A percentile compares a stretch with the other conserved stretches of the same genome.
These are phyloP conservation scores for Termitomyces eurrhizus DNA, from an alignment of 768 basidiomycete species.

Conservation along the genomic window DNA sequence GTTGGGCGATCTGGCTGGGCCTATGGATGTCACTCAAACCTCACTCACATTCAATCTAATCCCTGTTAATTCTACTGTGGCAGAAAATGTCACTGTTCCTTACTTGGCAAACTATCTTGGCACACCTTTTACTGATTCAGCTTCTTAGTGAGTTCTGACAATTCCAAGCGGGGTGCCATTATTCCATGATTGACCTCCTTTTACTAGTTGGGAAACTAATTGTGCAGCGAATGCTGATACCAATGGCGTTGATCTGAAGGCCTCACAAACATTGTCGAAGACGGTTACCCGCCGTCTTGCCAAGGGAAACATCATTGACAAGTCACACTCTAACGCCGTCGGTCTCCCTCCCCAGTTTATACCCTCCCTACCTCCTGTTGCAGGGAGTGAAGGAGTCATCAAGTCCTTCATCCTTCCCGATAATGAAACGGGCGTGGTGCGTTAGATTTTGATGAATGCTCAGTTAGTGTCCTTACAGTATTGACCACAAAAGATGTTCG, in stretches of 20 bases:
- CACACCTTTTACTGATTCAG: constrained; percentile 42
- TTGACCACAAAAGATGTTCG: constrained; percentile 42
- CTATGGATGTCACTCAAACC: constrained; percentile 40
- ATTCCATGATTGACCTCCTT: constrained; percentile 1
- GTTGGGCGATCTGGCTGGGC: constrained; percentile 53
- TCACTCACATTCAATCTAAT: constrained; percentile 47
- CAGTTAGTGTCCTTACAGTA: not conserved
- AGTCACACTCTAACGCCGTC: constrained; percentile 34
- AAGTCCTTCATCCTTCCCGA: constrained; percentile 54
- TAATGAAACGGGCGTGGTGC: constrained; percentile 55
- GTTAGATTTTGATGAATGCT: constrained; percentile 17
- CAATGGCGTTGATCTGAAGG: constrained; percentile 46
- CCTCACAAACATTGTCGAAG: not conserved
- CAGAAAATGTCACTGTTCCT: constrained; percentile 49
- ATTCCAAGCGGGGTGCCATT: not conserved
- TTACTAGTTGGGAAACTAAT: constrained; percentile 27
- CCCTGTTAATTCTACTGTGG: constrained; percentile 38
- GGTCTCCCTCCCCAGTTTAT: constrained; percentile 44
- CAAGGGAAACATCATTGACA: constrained; percentile 40
- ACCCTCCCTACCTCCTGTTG: constrained; percentile 41
- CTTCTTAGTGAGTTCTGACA: constrained; percentile 43
- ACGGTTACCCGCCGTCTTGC: constrained; percentile 15
- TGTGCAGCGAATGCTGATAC: constrained; percentile 48
- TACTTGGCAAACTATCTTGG: constrained; percentile 48
- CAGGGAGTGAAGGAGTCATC: constrained; percentile 48